Evolutionary conservation across 176 grass and related monocot species (phyloP).

Genomic region (Carex pumila): DNA sequence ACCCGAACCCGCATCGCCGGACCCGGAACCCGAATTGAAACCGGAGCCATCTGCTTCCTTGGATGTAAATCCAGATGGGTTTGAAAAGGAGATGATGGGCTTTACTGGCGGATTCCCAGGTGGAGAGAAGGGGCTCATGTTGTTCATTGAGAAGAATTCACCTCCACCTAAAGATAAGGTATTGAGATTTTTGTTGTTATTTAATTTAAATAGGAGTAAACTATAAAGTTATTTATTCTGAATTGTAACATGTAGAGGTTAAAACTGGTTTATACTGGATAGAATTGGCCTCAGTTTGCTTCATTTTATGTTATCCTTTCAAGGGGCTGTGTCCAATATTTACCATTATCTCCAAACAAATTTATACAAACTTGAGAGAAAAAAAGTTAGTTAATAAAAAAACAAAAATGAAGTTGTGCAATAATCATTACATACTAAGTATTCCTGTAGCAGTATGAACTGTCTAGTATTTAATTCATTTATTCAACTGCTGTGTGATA

Average conservation of each 20-base stretch:
- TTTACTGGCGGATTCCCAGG: conserved; percentile 89
- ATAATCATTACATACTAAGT: neutral
- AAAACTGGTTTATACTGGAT: neutral
- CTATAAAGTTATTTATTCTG: neutral
- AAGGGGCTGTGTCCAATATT: neutral
- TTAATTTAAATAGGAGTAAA: neutral
- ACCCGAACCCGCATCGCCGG: neutral
- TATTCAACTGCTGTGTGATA: neutral
- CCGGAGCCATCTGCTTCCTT: neutral
- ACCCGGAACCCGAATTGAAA: neutral
- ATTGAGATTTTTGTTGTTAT: neutral
- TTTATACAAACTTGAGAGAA: neutral
- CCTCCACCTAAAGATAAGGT: conserved; percentile 30
- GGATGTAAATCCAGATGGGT: conserved; percentile 30
- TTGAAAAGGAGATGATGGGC: conserved; percentile 84
- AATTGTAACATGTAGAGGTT: neutral
- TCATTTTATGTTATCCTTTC: neutral
- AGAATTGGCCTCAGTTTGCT: neutral
- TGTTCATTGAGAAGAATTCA: conserved; percentile 72
- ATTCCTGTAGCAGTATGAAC: neutral
- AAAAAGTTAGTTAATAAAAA: neutral
- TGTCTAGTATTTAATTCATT: neutral
- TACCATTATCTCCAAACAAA: neutral
- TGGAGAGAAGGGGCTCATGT: conserved; percentile 66
- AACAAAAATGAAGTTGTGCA: neutral